Base-by-base conservation (phyloP, 805 yeast genomes). In the Kuraishia hungarica region DNA sequence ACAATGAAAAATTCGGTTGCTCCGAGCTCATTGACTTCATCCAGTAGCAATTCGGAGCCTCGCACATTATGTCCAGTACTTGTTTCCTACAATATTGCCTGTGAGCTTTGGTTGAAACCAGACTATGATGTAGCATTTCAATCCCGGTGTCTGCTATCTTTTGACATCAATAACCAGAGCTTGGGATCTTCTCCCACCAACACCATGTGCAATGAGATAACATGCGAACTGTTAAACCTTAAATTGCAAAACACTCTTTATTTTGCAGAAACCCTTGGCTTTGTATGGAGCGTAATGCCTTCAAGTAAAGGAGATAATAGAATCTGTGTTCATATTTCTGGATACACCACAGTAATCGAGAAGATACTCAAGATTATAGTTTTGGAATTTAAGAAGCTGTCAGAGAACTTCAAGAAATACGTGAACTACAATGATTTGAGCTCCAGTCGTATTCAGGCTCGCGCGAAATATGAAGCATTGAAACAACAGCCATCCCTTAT, bases 241-340 rank as follows among this genome's bases (percentile, higher is more conserved):
- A 63, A 66, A 15, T 61, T 86, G 0, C 66, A 75, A 23, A 64
- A 69, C 3, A 57, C 58, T 4, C 60, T 87, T 1, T 87, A 86
- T 62, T 77, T 80, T 1, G 75, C 83, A 1, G 80, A 83, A 55
- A 63, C 74, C n/a, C 56, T 83, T 10, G 82, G 84, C 1, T 83
- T 76, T 61, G 64, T 78, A 0, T 86, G 86, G 80, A 83, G 80
- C 20, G 57, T 86, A 0, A 70, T 67, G 43, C 79, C 89, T 0
- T 80, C 85, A 2, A 57, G 72, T 15, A 79, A 78, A 58, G 84
- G 87, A 3, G 81, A 77, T 53, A 74, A 77, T 0, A 78, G 84
- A 6, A 62, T 87, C 6, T 66, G 77, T 0, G 60, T 86, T n/a
- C 77, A 77, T 2, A 64, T 83, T 0, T 68, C 78, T 26, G 93